Base-by-base conservation (phyloP, 768 basidiomycete species). In the Tubosaeta sp. region DNA sequence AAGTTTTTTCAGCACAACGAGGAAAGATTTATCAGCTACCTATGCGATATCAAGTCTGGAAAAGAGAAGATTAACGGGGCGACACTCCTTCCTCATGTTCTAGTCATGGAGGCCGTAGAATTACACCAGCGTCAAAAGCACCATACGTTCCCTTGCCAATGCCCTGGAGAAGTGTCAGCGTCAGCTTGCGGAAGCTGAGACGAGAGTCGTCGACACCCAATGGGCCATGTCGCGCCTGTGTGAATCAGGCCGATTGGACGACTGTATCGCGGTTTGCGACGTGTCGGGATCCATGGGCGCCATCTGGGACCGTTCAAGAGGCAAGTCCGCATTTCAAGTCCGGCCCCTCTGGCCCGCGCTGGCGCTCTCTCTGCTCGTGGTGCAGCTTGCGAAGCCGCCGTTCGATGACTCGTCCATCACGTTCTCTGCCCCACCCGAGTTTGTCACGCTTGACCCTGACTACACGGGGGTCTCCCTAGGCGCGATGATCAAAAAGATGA, bases 201-300 rank as follows among this genome's bases (percentile, higher is more conserved):
- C 67, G 16, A 71, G 76, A 27, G 79, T 86, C 25, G 61, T 80
- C 6, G 79, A 88, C 55, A 79, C 75, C 0, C 87, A 89, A 66
- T 89, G 86, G 87, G 74, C 76, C 50, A 71, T 88, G 32, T 66
- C 72, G 16, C 72, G 72, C 6, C 67, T 87, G 5, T 73, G 73
- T 17, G 78, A 80, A 27, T 69, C 76, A 0, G 83, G 84, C 1
- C 64, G 67, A n/a, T 59, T 90, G 35, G 78, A 83, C 1, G 85
- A 82, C 55, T 74, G 77, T 10, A 61, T 90, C 25, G 86, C 86
- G 0, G 59, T 88, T 26, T 88, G 85, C 65, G 88, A 89, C 60
- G 85, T 88, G 16, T 87, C 84, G 0, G 86, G 83, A 0, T 85
- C 83, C 10, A 89, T 88, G 88, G 84, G 83, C 2, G 19, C 12